Percentiles rank a stretch among this genome's conserved stretches.
Conservation (phyloP, 73 alveolate genomes). For the Paramecium primaurelia region DNA sequence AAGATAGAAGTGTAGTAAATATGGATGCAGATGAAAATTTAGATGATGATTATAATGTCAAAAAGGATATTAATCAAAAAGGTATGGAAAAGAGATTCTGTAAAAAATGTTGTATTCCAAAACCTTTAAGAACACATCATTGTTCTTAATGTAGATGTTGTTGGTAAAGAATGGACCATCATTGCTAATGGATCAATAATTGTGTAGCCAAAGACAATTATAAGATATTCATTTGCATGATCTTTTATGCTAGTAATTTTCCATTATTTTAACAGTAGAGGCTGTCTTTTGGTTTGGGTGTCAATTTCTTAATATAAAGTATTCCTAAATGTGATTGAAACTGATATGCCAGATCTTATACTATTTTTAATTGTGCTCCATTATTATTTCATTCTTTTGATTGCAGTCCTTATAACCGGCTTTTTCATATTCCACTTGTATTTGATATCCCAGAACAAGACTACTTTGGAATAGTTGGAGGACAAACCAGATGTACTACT, state of each 20-base stretch:
- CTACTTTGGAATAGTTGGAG: conserved; percentile 33
- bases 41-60: background rate
- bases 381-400: background rate
- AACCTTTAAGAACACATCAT: conserved; percentile 34
- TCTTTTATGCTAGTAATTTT: conserved; percentile 29
- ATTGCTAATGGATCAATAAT: conserved; percentile 43
- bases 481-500: conserved; percentile 24
- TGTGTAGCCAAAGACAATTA: conserved; percentile 44
- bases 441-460: background rate
- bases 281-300: background rate
- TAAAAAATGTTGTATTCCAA: conserved; percentile 30
- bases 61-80: background rate
- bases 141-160: conserved; percentile 38
- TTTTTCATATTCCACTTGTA: conserved; percentile 15
- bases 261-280: background rate
- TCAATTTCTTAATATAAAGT: background rate
- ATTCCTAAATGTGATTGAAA: background rate
- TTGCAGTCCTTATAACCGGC: conserved; percentile 2
- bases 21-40: conserved; percentile 11
- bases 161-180: conserved; percentile 47
- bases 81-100: conserved; percentile 13
- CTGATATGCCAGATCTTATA: background rate
- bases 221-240: background rate
- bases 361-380: conserved; percentile 9
- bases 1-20: conserved; percentile 33